phyloP scores from a whole-genome alignment of 306 rosid genomes.

The Prunus campanulata region DNA sequence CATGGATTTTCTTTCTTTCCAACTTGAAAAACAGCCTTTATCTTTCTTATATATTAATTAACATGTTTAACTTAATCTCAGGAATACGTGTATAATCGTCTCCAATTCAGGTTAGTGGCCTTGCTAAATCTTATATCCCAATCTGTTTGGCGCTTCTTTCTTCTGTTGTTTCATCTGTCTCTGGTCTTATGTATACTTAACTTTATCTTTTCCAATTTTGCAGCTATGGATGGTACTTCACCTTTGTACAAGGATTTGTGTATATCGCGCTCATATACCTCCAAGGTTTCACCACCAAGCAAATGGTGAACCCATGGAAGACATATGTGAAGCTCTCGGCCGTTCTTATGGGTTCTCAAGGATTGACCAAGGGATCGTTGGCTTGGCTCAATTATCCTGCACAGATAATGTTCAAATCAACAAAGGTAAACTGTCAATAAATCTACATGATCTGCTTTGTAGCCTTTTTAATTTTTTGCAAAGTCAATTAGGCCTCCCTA shows the following conservation, averaged over 20 bases:
- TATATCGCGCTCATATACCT: conserved; percentile 42
- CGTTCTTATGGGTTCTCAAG: conserved; percentile 70
- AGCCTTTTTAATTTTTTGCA: neutral
- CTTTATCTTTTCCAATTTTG: neutral
- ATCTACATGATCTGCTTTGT: neutral
- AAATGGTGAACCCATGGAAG: conserved; percentile 63
- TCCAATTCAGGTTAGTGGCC: conserved; percentile 44
- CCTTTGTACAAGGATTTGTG: conserved; percentile 68
- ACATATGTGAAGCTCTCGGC: conserved; percentile 62
- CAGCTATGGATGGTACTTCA: conserved; percentile 74
- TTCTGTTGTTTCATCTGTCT: neutral
- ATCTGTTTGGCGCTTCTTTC: neutral
- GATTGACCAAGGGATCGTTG: conserved; percentile 62
- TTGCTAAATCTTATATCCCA: neutral
- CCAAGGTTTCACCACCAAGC: conserved; percentile 59
- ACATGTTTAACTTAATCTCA: conserved; percentile 20
- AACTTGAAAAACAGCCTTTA: neutral
- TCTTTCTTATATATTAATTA: neutral
- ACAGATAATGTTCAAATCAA: conserved; percentile 71
- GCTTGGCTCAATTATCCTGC: conserved; percentile 69
- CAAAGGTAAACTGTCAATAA: conserved; percentile 34
- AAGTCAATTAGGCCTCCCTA: too few species aligned
- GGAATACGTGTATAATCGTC: conserved; percentile 67
- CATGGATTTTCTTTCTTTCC: neutral
- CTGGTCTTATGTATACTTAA: neutral